Base-by-base conservation (phyloP, 2,329 filamentous ascomycete species). In the Chrysosporium keratinophilum region DNA sequence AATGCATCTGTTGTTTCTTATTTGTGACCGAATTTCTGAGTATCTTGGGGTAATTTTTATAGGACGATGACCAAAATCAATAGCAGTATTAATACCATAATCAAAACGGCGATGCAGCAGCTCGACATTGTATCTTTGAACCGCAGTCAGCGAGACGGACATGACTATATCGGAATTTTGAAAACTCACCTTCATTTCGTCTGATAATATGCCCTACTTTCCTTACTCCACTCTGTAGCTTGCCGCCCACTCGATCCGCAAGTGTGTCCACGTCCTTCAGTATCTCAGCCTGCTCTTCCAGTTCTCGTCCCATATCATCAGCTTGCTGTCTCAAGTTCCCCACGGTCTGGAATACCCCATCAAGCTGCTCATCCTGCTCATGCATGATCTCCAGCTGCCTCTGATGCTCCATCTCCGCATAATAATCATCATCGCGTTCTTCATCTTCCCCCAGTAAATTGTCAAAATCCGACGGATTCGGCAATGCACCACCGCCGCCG, bases 221-320 rank as follows among this genome's bases (percentile, higher is more conserved):
- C 71, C 87, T 85, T 75, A 97, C 81, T 17, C 93, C 93, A 54
- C 78, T 88, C 72, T 88, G 82, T 63, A 98, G 71, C 66, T 93
- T 84, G 1, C 88, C 87, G 12, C 88, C 87, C 1, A 98, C 89
- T 34, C 91, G 79, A 68, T 97, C 90, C 3, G 88, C 88, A 54
- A 95, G 76, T 31, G 77, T 79, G 70, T 97, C 91, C 40, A 94
- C 85, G 50, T 87, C 83, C 58, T 93, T 84, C 54, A 98, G 76
- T 79, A 97, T 85, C 69, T 89, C 87, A 19, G 79, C 79, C 76
- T 98, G 93, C 73, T 98, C 93, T 71, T 96, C 94, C 44, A 98
- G 76, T 74, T 98, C 93, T 54, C 91, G 78, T 1, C 93, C 91
- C 91, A 98, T 98, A 62, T 89, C 87, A 70, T 94, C 84, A 1